phyloP scores from a whole-genome alignment of 495 filamentous ascomycete species.

The Neurospora africana region DNA sequence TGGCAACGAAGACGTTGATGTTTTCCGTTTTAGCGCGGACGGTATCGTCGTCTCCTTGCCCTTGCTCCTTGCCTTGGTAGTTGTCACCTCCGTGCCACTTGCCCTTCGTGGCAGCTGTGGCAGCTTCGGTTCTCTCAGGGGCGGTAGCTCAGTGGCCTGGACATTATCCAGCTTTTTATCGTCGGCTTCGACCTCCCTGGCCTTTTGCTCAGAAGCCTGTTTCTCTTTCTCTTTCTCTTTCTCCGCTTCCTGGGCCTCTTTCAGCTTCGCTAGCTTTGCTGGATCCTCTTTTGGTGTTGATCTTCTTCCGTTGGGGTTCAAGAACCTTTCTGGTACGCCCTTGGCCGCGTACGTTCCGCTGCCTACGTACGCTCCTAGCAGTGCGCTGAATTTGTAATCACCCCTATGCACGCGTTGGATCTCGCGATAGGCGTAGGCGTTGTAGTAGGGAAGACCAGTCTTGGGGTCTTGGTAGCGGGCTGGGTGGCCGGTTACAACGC shows the following conservation, averaged over 20 bases:
- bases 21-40: neutral
- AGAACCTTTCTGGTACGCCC: conserved; percentile 60
- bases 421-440: conserved; percentile 62
- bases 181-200: neutral
- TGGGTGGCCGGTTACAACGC: conserved; percentile 69
- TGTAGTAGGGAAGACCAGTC: conserved; percentile 67
- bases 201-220: neutral
- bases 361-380: conserved; percentile 70
- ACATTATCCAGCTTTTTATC: neutral
- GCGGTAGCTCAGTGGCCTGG: neutral
- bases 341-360: conserved; percentile 45
- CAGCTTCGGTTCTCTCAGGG: neutral
- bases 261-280: neutral
- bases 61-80: neutral
- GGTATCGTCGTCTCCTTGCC: neutral
- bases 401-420: conserved; percentile 54
- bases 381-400: conserved; percentile 62
- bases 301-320: conserved; percentile 30
- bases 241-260: conserved; percentile 4
- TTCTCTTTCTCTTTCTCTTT: neutral
- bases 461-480: conserved; percentile 68
- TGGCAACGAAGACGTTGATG: neutral
- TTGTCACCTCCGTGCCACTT: neutral
- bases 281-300: conserved; percentile 7
- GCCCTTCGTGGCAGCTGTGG: neutral